Percentiles rank a stretch among this genome's conserved stretches.
phyloP scores from a whole-genome alignment of 768 basidiomycete genomes.

The Suillus spraguei region DNA sequence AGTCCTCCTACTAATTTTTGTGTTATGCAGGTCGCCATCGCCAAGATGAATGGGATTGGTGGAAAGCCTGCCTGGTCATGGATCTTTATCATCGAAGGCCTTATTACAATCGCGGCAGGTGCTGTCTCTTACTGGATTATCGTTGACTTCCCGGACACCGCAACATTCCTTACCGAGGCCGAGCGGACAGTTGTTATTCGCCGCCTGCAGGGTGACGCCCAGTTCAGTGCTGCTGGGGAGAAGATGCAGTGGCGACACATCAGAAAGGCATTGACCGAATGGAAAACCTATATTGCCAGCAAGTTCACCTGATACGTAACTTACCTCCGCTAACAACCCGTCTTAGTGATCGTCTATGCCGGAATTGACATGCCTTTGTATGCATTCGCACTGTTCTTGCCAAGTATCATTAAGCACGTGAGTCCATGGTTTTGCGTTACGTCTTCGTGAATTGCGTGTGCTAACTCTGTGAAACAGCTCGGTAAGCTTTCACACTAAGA shows the following conservation, averaged over 20 bases:
- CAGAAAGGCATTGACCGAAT: constrained; percentile 59
- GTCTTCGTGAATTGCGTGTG: constrained; percentile 7
- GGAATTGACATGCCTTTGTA: constrained; percentile 70
- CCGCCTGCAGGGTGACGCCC: constrained; percentile 65
- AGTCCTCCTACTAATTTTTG: background rate
- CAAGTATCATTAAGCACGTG: constrained; percentile 75
- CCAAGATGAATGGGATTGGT: constrained; percentile 71
- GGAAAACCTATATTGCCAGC: constrained; percentile 66
- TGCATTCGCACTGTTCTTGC: constrained; percentile 77
- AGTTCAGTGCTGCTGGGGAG: constrained; percentile 77
- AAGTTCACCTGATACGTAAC: constrained; percentile 9
- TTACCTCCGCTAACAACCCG: background rate
- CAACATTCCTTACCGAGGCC: constrained; percentile 71
- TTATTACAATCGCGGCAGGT: constrained; percentile 69
- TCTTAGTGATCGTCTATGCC: constrained; percentile 54
- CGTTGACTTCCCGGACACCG: constrained; percentile 83
- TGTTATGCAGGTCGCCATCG: constrained; percentile 51
- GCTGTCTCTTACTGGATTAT: constrained; percentile 72
- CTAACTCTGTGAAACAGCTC: constrained; percentile 32
- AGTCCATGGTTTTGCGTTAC: constrained; percentile 19
- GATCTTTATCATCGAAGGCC: constrained; percentile 79
- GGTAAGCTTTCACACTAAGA: constrained; percentile 32
- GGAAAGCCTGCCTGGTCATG: constrained; percentile 68
- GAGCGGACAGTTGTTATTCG: constrained; percentile 70
- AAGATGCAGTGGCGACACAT: constrained; percentile 59